Conservation (phyloP, 768 basidiomycete species). For the Gloeostereum incarnatum region DNA sequence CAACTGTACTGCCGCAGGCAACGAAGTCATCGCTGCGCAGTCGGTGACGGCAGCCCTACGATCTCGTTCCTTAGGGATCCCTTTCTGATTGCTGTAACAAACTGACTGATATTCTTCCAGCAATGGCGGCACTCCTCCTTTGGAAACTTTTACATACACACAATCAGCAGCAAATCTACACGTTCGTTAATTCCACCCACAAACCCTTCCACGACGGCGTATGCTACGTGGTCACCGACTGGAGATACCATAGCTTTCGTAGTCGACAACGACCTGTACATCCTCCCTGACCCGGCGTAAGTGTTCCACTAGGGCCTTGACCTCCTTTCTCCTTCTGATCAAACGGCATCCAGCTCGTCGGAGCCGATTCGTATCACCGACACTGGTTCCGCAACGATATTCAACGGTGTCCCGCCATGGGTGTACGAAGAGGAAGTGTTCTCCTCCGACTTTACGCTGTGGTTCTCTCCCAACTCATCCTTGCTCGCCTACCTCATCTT, state of each 20-base stretch:
- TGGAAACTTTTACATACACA: constrained; percentile 91
- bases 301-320: not conserved
- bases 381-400: constrained; percentile 74
- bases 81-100: too few species aligned
- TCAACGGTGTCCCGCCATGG: constrained; percentile 97
- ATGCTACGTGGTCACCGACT: constrained; percentile 84
- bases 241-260: constrained; percentile 85
- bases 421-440: constrained; percentile 95
- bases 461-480: constrained; percentile 81
- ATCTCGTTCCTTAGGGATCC: too few species aligned
- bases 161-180: constrained; percentile 58
- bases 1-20: too few species aligned
- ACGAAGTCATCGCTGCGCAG: too few species aligned
- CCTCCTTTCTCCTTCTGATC: not conserved
- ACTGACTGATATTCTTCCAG: too few species aligned
- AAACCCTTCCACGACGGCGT: constrained; percentile 62
- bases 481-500: constrained; percentile 79
- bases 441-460: constrained; percentile 60
- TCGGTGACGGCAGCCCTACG: too few species aligned
- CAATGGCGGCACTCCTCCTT: constrained; percentile 93
- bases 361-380: constrained; percentile 68
- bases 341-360: constrained; percentile 18
- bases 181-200: constrained; percentile 62
- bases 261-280: constrained; percentile 78
- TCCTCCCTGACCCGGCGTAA: constrained; percentile 54